phyloP scores from a whole-genome alignment of 208 protist genomes.

The Trypanosoma cruzi region DNA sequence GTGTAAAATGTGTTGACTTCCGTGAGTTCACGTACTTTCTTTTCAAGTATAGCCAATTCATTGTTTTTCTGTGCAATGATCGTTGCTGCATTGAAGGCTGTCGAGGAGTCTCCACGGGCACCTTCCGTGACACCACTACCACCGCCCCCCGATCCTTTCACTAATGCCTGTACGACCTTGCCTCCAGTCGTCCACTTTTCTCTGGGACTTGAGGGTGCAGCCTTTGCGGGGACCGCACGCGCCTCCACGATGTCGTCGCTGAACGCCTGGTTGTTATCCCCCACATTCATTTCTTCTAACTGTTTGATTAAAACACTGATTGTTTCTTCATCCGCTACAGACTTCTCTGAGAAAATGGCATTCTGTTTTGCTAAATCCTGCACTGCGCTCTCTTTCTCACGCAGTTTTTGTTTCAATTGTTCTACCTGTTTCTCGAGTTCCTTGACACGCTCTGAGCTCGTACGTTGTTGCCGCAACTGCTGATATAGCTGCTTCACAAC shows the following conservation, averaged over 20 bases:
- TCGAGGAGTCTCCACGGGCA: neutral
- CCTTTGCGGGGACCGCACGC: conserved; percentile 17
- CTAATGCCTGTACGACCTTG: conserved; percentile 8
- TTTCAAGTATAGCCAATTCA: conserved; percentile 60
- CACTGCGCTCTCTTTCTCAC: conserved; percentile 62
- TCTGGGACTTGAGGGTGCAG: conserved; percentile 3
- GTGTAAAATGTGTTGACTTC: conserved; percentile 86
- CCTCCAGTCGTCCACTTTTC: neutral
- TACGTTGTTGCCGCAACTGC: conserved; percentile 34
- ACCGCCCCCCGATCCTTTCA: neutral
- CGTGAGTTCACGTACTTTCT: conserved; percentile 66
- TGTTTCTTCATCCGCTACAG: conserved; percentile 73
- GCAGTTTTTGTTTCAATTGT: conserved; percentile 40
- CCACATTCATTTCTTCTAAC: conserved; percentile 45
- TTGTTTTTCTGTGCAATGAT: conserved; percentile 48
- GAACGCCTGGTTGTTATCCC: neutral
- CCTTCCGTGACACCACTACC: neutral
- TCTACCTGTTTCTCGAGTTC: conserved; percentile 53
- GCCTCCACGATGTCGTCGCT: conserved; percentile 19
- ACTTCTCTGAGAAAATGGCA: conserved; percentile 61
- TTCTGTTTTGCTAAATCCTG: conserved; percentile 55
- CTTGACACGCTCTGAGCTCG: conserved; percentile 10
- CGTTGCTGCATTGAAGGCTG: conserved; percentile 17
- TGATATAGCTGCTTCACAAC: conserved; percentile 51
- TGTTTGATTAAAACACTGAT: conserved; percentile 68